Base-by-base conservation (phyloP, 768 basidiomycete species). In the Pulveroboletus sp. region DNA sequence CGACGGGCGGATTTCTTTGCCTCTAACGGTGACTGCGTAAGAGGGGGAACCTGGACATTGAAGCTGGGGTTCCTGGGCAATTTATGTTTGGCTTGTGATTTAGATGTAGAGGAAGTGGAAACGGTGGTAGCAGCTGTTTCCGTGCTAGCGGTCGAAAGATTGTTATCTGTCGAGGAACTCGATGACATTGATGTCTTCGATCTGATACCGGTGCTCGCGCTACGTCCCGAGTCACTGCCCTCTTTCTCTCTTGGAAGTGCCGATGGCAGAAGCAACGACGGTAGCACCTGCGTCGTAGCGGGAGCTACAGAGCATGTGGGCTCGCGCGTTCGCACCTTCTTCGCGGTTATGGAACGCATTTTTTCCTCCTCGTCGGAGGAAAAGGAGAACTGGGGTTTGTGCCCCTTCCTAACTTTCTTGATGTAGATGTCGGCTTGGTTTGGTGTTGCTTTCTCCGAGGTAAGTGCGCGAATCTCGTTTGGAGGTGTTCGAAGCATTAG, bases 301-400 rank as follows among this genome's bases (percentile, higher is more conserved):
- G 58, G 60, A 51, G 66, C 51, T 47, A 52, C 58, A 33, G 63
- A 65, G 66, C 66, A 69, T 14, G 68, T 60, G 24, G 56, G 65
- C 49, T 66, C 75, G 55, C 49, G 53, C 17, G 65, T 70, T 46
- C 80, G 75, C 43, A 75, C 69, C 68, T 83, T 87, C 77, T 89
- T 89, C 21, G 74, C 82, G 32, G 72, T 74, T 54, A 73, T 73
- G 36, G 73, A 75, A 33, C 85, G 77, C 21, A 75, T 58, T 64
- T 81, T 83, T 69, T 89, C 86, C 60, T 89, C 87, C 55, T 89
- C 87, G 59, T 89, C 87, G 17, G 83, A 85, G 11, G 86, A 86
- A 21, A 79, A 70, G 37, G 73, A 79, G 70, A 62, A 70, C 74
- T 39, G 74, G 40, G 71, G 67, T 35, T 54, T 60, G 38, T 70